These are phyloP conservation scores for Torulaspora indica DNA, from an alignment of 805 yeast genomes.

Conservation along the genomic window DNA sequence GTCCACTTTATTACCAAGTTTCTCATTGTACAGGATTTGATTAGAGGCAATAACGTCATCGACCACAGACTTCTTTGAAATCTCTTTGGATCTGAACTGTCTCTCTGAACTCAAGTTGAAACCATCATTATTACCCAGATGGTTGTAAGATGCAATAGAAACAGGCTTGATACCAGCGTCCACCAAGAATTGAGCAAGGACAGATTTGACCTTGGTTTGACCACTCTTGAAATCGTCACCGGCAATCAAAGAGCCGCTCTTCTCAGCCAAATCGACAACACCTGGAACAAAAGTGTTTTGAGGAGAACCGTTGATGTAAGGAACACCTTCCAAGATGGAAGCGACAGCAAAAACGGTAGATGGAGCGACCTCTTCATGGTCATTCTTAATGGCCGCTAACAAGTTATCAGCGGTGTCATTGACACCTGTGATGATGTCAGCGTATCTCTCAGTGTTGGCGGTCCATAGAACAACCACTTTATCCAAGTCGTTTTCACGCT, in stretches of 20 bases:
- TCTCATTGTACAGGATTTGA: conserved; percentile 74
- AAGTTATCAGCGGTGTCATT: conserved; percentile 85
- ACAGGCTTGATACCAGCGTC: conserved; percentile 96
- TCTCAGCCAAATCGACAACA: conserved; percentile 81
- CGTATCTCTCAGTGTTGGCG: conserved; percentile 92
- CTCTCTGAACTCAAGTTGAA: conserved; percentile 83
- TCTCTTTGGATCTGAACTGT: conserved; percentile 94
- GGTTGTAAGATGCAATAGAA: conserved; percentile 93
- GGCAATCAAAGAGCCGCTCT: conserved; percentile 71
- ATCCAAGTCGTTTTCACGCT: conserved; percentile 65
- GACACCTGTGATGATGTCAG: conserved; percentile 70
- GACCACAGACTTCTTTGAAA: conserved; percentile 85
- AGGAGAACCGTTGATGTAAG: conserved; percentile 95
- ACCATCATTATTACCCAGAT: conserved; percentile 95
- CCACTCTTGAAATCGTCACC: conserved; percentile 98
- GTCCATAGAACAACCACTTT: conserved; percentile 92
- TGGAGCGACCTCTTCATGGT: conserved; percentile 83
- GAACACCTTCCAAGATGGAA: conserved; percentile 77
- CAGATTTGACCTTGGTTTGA: conserved; percentile 94
- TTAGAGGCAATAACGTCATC: conserved; percentile 92
- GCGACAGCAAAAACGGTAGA: conserved; percentile 95
- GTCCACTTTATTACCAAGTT: conserved; percentile 72
- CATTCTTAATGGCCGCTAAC: conserved; percentile 63
- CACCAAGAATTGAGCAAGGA: conserved; percentile 88
- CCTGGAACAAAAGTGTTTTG: conserved; percentile 98